Evolutionary conservation across 2,329 filamentous ascomycete genomes (phyloP).

Genomic region (Hortaea werneckii): DNA sequence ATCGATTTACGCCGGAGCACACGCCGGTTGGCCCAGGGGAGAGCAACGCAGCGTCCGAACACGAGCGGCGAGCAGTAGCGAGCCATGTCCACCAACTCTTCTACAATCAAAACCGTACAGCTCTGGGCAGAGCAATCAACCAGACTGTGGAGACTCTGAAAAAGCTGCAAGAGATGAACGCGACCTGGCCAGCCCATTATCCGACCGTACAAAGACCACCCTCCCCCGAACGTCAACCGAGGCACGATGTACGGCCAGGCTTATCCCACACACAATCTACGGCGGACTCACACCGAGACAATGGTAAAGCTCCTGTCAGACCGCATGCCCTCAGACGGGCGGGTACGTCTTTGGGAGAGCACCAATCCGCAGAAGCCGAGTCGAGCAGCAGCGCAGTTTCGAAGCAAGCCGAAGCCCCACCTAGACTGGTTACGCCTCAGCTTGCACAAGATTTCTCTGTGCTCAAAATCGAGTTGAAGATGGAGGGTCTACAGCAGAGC

Average conservation of each 20-base stretch:
- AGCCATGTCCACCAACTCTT: conserved; percentile 85
- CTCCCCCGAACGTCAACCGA: conserved; percentile 26
- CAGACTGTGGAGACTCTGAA: conserved; percentile 75
- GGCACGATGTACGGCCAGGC: conserved; percentile 49
- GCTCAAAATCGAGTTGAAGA: conserved; percentile 85
- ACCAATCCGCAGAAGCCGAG: conserved; percentile 56
- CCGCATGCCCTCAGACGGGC: conserved; percentile 54
- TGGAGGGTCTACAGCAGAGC: conserved; percentile 74
- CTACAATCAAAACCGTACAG: conserved; percentile 85
- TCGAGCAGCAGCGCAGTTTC: conserved; percentile 62
- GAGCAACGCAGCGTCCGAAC: conserved; percentile 42
- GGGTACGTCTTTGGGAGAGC: conserved; percentile 58
- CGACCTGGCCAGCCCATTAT: conserved; percentile 89
- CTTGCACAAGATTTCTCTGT: conserved; percentile 94
- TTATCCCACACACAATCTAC: conserved; percentile 55
- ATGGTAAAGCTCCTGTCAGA: conserved; percentile 31
- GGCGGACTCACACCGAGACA: conserved; percentile 38
- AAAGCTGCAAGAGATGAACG: conserved; percentile 78
- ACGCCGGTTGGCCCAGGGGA: conserved; percentile 42
- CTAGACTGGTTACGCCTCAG: conserved; percentile 78
- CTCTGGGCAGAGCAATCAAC: conserved; percentile 79
- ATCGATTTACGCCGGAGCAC: conserved; percentile 47
- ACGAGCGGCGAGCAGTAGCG: conserved; percentile 59
- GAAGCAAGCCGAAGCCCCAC: conserved; percentile 58
- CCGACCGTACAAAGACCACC: conserved; percentile 65